Base-by-base conservation (phyloP, 2,329 filamentous ascomycete species). In the Geosmithia flava region DNA sequence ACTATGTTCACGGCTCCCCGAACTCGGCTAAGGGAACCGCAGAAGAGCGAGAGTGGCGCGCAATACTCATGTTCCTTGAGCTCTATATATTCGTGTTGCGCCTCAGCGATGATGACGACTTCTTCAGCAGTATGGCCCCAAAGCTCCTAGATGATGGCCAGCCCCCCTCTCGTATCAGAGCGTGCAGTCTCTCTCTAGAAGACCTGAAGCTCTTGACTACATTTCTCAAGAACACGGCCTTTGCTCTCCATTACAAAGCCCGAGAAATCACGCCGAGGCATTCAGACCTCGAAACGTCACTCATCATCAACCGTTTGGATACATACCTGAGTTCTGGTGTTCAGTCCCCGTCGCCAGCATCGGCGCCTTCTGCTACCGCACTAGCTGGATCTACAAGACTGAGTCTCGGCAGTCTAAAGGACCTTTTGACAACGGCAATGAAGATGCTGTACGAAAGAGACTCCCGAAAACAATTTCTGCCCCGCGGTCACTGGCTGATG, bases 101-200 rank as follows among this genome's bases (percentile, higher is more conserved):
- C 55, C 80, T 97, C 33, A 95, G 91, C 61, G 93, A 98, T 55
- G 93, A 98, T 53, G 91, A 97, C 54, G 93, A 98, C 56, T 98
- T 98, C 60, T 85, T 95, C 52, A 77, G 80, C 49, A 73, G 74
- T 48, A 67, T 76, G 52, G 67, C 63, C 40, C 68, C 70, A 23
- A 54, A 58, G 48, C 50, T 62, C 29, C 54, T 67, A 19, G 62
- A 65, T n/a, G 60, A 56, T 19, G 64, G 61, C 45, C 68, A 61
- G 27, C 67, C 62, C 20, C 69, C 57, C 48, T 75, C 71, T 47
- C 72, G 69, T 47, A 72, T 75, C 53, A 74, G 71, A 63, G 71
- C 67, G 52, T 84, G 87, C 61, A 82, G 86, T 43, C 71, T 97
- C 6, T 77, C 80, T 1, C 65, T 91, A 10, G 62, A 68, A 11